Evolutionary conservation across 2,329 filamentous ascomycete species (phyloP).

Genomic region (Sporothrix schenckii): DNA sequence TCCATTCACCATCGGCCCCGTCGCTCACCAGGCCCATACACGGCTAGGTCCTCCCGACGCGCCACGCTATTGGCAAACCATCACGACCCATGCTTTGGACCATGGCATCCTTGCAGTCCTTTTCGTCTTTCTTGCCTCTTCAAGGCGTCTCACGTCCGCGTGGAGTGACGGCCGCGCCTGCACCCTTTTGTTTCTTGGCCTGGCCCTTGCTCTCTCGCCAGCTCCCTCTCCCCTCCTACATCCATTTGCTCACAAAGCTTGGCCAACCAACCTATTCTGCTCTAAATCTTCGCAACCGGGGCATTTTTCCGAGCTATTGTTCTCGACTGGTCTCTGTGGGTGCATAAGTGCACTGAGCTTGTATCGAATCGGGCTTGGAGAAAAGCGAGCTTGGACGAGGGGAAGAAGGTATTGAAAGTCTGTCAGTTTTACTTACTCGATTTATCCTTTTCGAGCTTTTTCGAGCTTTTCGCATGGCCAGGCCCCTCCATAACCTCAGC

Average conservation of each 20-base stretch:
- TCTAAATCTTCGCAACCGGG: background rate
- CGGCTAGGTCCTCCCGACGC: constrained; percentile 23
- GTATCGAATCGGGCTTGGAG: constrained; percentile 24
- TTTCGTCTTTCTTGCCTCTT: background rate
- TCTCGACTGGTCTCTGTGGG: background rate
- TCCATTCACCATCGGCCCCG: constrained; percentile 4
- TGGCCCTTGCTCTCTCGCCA: background rate
- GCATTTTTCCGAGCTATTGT: background rate
- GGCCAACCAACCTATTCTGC: too few species aligned
- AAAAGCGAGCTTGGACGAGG: background rate
- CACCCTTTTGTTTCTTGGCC: background rate
- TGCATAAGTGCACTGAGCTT: constrained; percentile 24
- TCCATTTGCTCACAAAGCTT: background rate
- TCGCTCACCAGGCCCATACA: constrained; percentile 8
- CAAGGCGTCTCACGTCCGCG: constrained; percentile 6
- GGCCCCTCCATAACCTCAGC: too few species aligned
- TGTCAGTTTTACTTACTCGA: background rate
- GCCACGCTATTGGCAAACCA: constrained; percentile 22
- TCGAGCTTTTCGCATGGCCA: background rate
- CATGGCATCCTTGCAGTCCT: background rate
- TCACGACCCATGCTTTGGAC: background rate
- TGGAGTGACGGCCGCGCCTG: constrained; percentile 12
- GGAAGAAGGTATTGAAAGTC: background rate
- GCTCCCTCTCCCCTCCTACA: constrained; percentile 10
- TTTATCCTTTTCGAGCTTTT: background rate